These are phyloP conservation scores for Cyclotella sp. DNA, from an alignment of 108 stramenopile species.

Conservation along the genomic window DNA sequence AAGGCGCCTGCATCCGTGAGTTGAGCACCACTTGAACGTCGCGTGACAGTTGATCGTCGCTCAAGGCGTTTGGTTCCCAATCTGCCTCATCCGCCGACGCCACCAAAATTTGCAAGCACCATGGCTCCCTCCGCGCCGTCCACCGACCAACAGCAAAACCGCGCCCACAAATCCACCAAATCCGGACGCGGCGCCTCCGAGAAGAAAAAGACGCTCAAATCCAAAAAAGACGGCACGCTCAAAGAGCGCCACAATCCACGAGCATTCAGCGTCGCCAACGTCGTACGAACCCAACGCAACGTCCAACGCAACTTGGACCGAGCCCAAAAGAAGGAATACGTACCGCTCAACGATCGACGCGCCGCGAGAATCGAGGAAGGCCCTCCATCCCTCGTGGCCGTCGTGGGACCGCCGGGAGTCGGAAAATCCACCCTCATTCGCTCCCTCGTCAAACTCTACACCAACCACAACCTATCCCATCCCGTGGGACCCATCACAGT, in stretches of 20 bases:
- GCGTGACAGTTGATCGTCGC: no score
- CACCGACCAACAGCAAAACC: conserved; percentile 32
- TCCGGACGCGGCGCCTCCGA: conserved; percentile 89
- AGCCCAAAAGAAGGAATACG: conserved; percentile 96
- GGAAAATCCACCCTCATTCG: conserved; percentile 98
- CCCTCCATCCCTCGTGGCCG: conserved; percentile 92
- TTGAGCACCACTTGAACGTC: no score
- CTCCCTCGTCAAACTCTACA: conserved; percentile 95
- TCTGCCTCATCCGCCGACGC: no score
- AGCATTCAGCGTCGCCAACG: conserved; percentile 96
- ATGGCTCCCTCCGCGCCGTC: no score
- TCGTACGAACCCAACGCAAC: conserved; percentile 90
- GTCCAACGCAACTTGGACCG: conserved; percentile 96
- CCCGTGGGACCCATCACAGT: conserved; percentile 96
- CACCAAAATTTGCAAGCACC: no score
- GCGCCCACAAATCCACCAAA: conserved; percentile 73
- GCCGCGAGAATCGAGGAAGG: conserved; percentile 53
- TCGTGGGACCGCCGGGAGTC: conserved; percentile 94
- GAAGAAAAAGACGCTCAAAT: conserved; percentile 72
- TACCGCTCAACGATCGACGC: conserved; percentile 81
- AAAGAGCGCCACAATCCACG: conserved; percentile 89
- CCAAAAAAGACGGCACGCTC: conserved; percentile 69
- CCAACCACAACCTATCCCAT: conserved; percentile 89
- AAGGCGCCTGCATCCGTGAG: no score
- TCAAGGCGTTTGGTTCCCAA: no score